Conservation (phyloP, 352 stramenopile genomes). For the Halophytophthora batemanensis region DNA sequence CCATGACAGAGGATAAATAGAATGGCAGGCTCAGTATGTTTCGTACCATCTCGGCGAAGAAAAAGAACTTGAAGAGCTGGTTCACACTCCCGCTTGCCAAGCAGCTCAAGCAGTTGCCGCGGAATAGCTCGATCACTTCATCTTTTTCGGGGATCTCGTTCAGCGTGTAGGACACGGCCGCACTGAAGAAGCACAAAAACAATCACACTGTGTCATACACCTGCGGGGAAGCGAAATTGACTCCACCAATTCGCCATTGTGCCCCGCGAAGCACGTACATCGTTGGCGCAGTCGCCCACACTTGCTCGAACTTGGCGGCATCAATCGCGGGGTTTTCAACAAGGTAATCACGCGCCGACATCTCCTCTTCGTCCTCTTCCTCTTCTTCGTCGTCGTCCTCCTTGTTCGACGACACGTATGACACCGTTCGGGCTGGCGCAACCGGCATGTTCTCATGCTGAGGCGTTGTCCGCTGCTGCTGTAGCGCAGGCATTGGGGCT, state of each 20-base stretch:
- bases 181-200: constrained; percentile 27
- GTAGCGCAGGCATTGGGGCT: constrained; percentile 13
- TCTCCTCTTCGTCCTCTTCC: constrained; percentile 46
- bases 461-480: constrained; percentile 19
- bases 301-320: constrained; percentile 72
- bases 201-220: background rate
- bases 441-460: constrained; percentile 19
- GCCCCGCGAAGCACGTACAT: constrained; percentile 57
- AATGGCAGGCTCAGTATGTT: no score
- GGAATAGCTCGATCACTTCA: constrained; percentile 72
- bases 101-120: constrained; percentile 67
- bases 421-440: constrained; percentile 21
- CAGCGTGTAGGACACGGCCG: constrained; percentile 43
- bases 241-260: background rate
- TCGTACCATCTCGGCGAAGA: constrained; percentile 80
- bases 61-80: constrained; percentile 85
- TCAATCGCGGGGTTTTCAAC: constrained; percentile 59
- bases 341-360: constrained; percentile 71
- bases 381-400: constrained; percentile 33
- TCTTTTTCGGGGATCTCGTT: constrained; percentile 67
- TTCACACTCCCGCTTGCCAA: constrained; percentile 73
- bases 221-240: constrained; percentile 3
- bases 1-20: constrained; percentile 1
- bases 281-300: constrained; percentile 62
- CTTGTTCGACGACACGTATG: constrained; percentile 31